Conservation (phyloP, 306 rosid genomes). For the Lathyrus tuberosus region DNA sequence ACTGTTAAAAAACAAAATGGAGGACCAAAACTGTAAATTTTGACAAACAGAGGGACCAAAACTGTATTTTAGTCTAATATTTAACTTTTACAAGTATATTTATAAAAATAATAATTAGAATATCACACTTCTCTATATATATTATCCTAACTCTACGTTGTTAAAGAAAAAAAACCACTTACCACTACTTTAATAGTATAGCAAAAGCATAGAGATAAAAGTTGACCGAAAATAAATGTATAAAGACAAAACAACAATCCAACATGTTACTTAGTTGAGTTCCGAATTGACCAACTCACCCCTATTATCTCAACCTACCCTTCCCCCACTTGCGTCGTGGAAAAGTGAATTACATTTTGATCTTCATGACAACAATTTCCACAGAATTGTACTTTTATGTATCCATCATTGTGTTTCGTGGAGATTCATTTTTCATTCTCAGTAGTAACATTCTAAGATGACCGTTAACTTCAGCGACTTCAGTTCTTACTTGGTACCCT, state of each 20-base stretch:
- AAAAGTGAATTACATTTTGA: background rate
- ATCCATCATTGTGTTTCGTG: background rate
- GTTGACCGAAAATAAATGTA: background rate
- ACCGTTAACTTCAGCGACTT: background rate
- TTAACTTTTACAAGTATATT: too few species aligned
- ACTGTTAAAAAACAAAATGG: too few species aligned
- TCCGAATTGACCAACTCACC: background rate
- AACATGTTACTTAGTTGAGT: background rate
- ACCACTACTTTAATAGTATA: too few species aligned
- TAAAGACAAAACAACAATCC: conserved; percentile 4
- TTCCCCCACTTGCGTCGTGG: background rate
- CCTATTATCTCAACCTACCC: background rate
- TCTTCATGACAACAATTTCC: background rate
- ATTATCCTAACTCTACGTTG: too few species aligned
- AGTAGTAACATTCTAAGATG: conserved; percentile 1
- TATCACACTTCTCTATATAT: too few species aligned
- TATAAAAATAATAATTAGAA: too few species aligned
- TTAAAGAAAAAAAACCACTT: too few species aligned
- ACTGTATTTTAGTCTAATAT: too few species aligned
- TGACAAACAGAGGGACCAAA: too few species aligned
- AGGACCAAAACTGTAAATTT: too few species aligned
- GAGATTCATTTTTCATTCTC: conserved; percentile 5
- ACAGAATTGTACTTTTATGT: background rate
- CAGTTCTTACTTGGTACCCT: background rate
- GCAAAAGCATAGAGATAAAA: background rate